Base-by-base conservation (phyloP, 805 yeast species). In the Nakazawaea peltata region DNA sequence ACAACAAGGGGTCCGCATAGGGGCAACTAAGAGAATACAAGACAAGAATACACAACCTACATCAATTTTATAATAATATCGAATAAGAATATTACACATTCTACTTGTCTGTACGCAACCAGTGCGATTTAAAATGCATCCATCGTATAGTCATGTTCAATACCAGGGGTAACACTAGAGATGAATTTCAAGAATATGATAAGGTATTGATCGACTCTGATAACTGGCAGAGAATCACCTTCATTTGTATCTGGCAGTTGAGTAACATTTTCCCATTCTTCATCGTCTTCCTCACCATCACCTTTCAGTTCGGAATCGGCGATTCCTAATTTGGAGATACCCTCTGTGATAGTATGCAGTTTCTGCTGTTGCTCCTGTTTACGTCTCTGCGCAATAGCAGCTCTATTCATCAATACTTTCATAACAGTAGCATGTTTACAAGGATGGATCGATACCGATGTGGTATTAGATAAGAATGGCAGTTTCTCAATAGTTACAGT, bases 121-220 rank as follows among this genome's bases (percentile, higher is more conserved):
- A n/a, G n/a, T n/a, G n/a, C 23, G 5, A 18, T 25, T 50, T 51
- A 81, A 50, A 82, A 74, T 1, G 95, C 97, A 55, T 87, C 88
- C 97, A 90, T 92, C n/a, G 98, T 92, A 54, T 87, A 87, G 50
- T 92, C 98, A 57, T 90, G 94, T 60, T 90, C 95, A 38, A 92
- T 88, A 13, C 97, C 95, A 0, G 98, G 98, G 1, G 95, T 88
- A 7, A 92, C 97, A 61, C 97, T 85, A 7, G 97, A 83, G 32
- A 92, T 90, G 51, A 92, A 92, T 59, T 92, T 92, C 50, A 92
- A 67, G 55, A 92, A 92, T 12, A 90, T 80, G 25, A 92, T 69
- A 44, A 92, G 60, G 53, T 92, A 92, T 53, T 88, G 97, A 54
- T 92, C 97, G 2, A 81, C 97, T 21, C 95, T 68, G 6, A 90